Evolutionary conservation across 257 asterid species (phyloP), one percentile per base, ranked within the genome.

Genomic region (Misopates orontium): DNA sequence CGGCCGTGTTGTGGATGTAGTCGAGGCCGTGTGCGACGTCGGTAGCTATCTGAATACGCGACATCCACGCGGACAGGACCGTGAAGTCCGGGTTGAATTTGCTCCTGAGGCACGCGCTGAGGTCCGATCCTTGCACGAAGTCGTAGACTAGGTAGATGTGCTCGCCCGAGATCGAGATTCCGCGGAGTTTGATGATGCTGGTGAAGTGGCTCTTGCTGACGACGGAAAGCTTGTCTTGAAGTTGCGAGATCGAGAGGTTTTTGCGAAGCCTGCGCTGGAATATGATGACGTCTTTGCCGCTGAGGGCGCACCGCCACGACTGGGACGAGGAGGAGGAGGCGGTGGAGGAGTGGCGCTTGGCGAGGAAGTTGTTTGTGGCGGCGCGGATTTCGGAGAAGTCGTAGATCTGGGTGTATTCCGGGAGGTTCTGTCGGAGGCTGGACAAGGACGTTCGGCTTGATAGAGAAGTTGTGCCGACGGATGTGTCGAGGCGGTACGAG

Each of bases 341-440:
- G 28, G 87, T 36, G 48, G 97, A 75, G 39, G 96, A 94, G 79
- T 73, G 78, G 13, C 93, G 87, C 56, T 86, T 88, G 1, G 79
- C 74, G 56, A 94, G 95, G 84, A 94, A 94, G 45, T 90, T 94
- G 77, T 94, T 94, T 36, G 96, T 90, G 73, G 96, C 97, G 47
- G 95, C 62, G 48, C 99, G 91, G 28, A 94, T 88, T 23, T 83
- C 91, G n/a, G 95, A 70, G 83, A 90, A 88, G 22, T 82, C 88
- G 74, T 90, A 90, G 20, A 90, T 84, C 15, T 77, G 73, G 1
- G 93, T 67, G 66, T 64, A 76, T 10, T 86, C 92, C 0, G 96
- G 93, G 11, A 94, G 82, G 24, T 82, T 72, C 0, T 80, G 78
- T 24, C 79, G 96, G 51, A 90, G 79, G 73, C 74, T 82, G 66